These are phyloP conservation scores for Phytopythium aichiense DNA, from an alignment of 352 stramenopile genomes.

Conservation along the genomic window DNA sequence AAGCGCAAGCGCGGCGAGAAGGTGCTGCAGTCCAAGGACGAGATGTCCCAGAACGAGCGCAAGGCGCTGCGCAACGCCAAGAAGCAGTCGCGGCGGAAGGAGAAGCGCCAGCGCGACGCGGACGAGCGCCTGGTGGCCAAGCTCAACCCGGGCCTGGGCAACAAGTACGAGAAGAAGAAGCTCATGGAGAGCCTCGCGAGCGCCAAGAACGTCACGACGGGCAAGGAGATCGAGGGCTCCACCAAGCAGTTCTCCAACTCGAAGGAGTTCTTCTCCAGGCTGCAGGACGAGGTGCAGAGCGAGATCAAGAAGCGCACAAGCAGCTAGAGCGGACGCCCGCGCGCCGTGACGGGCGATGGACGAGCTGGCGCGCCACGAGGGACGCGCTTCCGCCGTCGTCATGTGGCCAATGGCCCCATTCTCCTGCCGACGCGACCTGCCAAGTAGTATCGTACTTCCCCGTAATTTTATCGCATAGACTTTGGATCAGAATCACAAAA, in stretches of 20 bases:
- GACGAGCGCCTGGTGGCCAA: slow-evolving; percentile 93
- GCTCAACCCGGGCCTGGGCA: slow-evolving; percentile 92
- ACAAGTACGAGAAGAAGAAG: slow-evolving; percentile 95
- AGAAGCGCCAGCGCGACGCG: slow-evolving; percentile 83
- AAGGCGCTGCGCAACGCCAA: slow-evolving; percentile 86
- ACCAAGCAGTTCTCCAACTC: slow-evolving; percentile 86
- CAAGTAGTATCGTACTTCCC: background rate
- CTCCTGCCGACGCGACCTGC: background rate
- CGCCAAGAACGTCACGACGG: slow-evolving; percentile 81
- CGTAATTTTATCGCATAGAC: slow-evolving; percentile 3
- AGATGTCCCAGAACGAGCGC: slow-evolving; percentile 87
- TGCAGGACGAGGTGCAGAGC: slow-evolving; percentile 55
- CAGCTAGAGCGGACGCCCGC: slow-evolving; percentile 7
- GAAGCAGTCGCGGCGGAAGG: slow-evolving; percentile 90
- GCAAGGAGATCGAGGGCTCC: slow-evolving; percentile 78
- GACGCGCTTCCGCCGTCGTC: background rate
- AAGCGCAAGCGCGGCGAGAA: slow-evolving; percentile 84
- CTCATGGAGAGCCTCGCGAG: slow-evolving; percentile 76
- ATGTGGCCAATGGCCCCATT: background rate
- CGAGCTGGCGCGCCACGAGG: background rate
- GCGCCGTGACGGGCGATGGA: background rate
- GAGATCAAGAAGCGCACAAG: slow-evolving; percentile 30
- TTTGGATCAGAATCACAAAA: background rate
- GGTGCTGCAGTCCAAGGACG: slow-evolving; percentile 76
- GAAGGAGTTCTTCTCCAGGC: slow-evolving; percentile 81